A percentile compares a stretch with the other conserved stretches of the same genome.
These are phyloP conservation scores for Aspergillus nanangensis DNA, from an alignment of 495 filamentous ascomycete species.

Conservation along the genomic window DNA sequence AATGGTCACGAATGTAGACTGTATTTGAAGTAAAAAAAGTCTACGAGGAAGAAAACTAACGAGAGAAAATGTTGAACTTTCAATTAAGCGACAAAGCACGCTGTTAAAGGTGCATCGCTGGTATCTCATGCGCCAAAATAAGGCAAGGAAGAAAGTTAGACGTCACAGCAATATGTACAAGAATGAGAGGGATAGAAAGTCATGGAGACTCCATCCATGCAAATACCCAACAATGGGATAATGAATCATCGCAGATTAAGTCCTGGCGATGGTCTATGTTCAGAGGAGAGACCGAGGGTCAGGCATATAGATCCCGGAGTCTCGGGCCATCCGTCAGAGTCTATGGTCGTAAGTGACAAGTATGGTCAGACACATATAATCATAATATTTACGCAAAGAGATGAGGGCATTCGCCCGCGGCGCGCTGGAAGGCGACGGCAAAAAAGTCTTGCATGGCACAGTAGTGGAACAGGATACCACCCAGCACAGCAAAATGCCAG, in stretches of 20 bases:
- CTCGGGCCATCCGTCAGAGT: no score
- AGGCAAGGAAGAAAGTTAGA: not conserved
- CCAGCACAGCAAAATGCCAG: constrained; percentile 93
- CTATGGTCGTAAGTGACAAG: no score
- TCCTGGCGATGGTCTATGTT: constrained; percentile 1
- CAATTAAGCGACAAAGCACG: not conserved
- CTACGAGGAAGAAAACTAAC: not conserved
- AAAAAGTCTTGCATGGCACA: constrained; percentile 95
- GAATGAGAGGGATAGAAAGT: not conserved
- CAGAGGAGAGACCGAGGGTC: not conserved
- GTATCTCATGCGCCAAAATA: no score
- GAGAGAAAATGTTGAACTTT: not conserved
- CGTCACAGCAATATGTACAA: not conserved
- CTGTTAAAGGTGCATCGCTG: no score
- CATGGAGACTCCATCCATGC: not conserved
- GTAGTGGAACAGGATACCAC: constrained; percentile 97
- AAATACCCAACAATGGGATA: not conserved
- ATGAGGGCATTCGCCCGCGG: constrained; percentile 50
- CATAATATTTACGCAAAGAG: constrained; percentile 9
- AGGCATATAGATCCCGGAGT: no score
- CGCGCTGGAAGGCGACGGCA: constrained; percentile 72
- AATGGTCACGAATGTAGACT: no score
- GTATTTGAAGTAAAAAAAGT: no score
- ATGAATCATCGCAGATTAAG: not conserved
- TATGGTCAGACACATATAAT: not conserved